Evolutionary conservation across 2,329 filamentous ascomycete genomes (phyloP).

Genomic region (Aurifilum marmelostoma): DNA sequence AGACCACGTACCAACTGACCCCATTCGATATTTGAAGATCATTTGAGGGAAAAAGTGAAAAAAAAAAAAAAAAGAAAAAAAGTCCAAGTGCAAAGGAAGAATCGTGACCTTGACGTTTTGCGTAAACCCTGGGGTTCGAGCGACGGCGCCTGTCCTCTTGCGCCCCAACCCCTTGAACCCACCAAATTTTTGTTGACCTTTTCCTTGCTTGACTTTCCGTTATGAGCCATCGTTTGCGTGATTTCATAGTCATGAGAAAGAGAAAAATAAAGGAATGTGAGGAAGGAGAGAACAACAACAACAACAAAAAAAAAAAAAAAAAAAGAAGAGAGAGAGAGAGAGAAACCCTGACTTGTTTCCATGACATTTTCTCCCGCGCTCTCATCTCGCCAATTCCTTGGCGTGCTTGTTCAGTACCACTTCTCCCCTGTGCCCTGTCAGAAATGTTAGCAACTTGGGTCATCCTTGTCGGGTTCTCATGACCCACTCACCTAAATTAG

Average conservation of each 20-base stretch:
- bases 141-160: background rate
- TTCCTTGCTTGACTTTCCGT: background rate
- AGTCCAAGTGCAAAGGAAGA: too few relatives aligned
- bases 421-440: background rate
- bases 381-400: background rate
- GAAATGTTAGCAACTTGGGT: background rate
- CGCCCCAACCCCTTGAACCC: background rate
- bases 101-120: too few relatives aligned
- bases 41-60: too few relatives aligned
- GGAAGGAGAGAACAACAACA: too few relatives aligned
- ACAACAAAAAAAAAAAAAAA: background rate
- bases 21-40: too few relatives aligned
- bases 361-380: background rate
- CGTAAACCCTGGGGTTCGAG: background rate
- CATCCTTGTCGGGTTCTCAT: background rate
- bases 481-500: too few relatives aligned
- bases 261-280: too few relatives aligned
- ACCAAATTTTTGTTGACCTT: background rate
- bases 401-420: too few relatives aligned
- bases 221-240: accelerated
- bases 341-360: background rate
- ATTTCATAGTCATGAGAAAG: background rate
- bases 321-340: background rate
- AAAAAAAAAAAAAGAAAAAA: too few relatives aligned
- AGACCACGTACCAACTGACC: background rate